Base-by-base conservation (phyloP, 106 monocot species). In the Allium cepa region DNA sequence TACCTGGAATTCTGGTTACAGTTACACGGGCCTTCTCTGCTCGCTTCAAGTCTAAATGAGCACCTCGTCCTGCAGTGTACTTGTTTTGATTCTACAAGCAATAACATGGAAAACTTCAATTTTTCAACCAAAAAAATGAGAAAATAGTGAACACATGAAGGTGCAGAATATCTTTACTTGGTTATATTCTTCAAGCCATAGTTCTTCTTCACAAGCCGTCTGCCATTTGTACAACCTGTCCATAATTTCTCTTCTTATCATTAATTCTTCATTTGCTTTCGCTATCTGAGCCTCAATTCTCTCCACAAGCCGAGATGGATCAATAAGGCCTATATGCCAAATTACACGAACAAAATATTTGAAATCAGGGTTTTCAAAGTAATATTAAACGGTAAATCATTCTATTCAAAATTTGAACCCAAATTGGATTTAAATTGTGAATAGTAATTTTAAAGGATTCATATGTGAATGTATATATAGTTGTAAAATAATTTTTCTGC, bases 11-110 rank as follows among this genome's bases (percentile, higher is more conserved):
- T 73, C 84, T 96, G 48, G 47, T 74, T 18, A 91, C 74, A n/a
- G 73, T 52, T 36, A 88, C 56, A 13, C 95, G 83, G 53, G 91
- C 95, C 67, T 91, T 96, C 77, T 96, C 95, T 51, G 95, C 95
- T 69, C 82, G 88, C 62, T 91, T 96, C 26, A 91, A 78, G 63
- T 96, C 91, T 66, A 96, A 78, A 65, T 96, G 95, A 11, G 80
- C 81, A 64, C 88, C 91, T 69, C 86, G 81, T 53, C 88, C 84
- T 0, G 86, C 72, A 71, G 65, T 87, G 51, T 96, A 96, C 67
- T 80, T 83, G 58, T 81, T 91, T 8, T 78, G 75, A 67, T 96
- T 91, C 95, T 96, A 75, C 60, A 65, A 17, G 16, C 7, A 46
- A 47, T 16, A 14, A 15, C 8, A 64, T n/a, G 47, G 8, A 48